These are phyloP conservation scores for Boletus coccyginus DNA, from an alignment of 768 basidiomycete species.

Conservation along the genomic window DNA sequence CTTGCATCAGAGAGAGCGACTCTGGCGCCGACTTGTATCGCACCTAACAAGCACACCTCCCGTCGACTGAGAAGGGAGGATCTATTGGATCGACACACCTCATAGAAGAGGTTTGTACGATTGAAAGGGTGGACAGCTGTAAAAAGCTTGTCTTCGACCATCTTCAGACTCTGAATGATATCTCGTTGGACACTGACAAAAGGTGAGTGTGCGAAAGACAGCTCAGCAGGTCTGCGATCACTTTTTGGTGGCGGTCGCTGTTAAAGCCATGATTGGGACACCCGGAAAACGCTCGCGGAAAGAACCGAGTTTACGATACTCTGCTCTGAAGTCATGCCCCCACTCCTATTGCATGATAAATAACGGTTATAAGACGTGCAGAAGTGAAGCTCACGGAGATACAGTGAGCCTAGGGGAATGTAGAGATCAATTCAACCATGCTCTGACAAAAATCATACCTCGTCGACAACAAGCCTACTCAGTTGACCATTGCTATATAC, in stretches of 20 bases:
- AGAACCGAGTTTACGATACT: slow-evolving; percentile 68
- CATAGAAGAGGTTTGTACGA: slow-evolving; percentile 75
- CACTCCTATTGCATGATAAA: slow-evolving; percentile 55
- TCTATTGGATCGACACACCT: slow-evolving; percentile 40
- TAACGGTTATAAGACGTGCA: background rate
- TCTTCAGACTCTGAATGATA: slow-evolving; percentile 63
- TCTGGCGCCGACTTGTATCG: slow-evolving; percentile 58
- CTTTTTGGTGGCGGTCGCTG: slow-evolving; percentile 76
- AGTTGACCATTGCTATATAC: slow-evolving; percentile 56
- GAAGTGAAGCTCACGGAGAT: slow-evolving; percentile 56
- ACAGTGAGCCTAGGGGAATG: slow-evolving; percentile 64
- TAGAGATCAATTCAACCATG: slow-evolving; percentile 3
- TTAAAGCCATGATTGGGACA: slow-evolving; percentile 85
- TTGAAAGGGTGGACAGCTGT: slow-evolving; percentile 79
- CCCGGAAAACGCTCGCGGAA: slow-evolving; percentile 65
- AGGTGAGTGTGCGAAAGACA: slow-evolving; percentile 1
- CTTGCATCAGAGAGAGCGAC: slow-evolving; percentile 53
- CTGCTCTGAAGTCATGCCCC: slow-evolving; percentile 78
- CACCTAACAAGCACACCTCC: slow-evolving; percentile 39
- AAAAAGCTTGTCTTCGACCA: slow-evolving; percentile 54
- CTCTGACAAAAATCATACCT: slow-evolving; percentile 42
- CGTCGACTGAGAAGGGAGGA: background rate
- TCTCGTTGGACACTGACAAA: slow-evolving; percentile 64
- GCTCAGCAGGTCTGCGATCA: slow-evolving; percentile 22
- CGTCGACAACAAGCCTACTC: slow-evolving; percentile 77